These are phyloP conservation scores for Aureobasidium sp. DNA, from an alignment of 2,329 filamentous ascomycete genomes.

Conservation along the genomic window DNA sequence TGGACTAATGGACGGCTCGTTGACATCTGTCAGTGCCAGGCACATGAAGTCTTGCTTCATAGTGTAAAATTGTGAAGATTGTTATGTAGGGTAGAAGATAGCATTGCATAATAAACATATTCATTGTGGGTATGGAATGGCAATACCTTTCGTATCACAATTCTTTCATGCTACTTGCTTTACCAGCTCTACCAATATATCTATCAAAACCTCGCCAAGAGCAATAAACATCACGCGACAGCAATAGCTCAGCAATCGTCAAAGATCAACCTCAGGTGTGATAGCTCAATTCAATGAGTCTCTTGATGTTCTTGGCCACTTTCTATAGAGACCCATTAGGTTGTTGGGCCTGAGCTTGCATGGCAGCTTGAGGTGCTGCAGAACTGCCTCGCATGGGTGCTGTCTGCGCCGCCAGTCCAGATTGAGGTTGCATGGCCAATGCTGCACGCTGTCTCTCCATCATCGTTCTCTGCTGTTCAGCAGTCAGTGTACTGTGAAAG, in stretches of 20 bases:
- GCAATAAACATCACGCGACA: background rate
- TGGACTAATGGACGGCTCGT: background rate
- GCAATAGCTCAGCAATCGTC: background rate
- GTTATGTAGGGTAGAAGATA: background rate
- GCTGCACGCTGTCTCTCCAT: constrained; percentile 32
- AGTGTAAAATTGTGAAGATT: background rate
- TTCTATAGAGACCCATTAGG: constrained; percentile 5
- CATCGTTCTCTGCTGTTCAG: constrained; percentile 30
- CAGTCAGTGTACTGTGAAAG: constrained; percentile 28
- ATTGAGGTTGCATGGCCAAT: constrained; percentile 28
- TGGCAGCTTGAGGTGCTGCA: constrained; percentile 7
- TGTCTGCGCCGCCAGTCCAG: constrained; percentile 17
- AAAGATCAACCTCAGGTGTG: background rate
- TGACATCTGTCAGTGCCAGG: background rate
- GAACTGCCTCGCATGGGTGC: constrained; percentile 2
- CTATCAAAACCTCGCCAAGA: background rate
- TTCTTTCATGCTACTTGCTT: background rate
- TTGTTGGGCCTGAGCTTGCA: background rate
- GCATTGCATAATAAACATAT: background rate
- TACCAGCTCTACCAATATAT: background rate
- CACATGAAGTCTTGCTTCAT: background rate
- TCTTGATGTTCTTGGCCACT: background rate
- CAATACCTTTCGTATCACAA: background rate
- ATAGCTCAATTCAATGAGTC: background rate
- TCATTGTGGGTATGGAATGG: background rate